These are phyloP conservation scores for Zygosaccharomyces pseudobailii DNA, from an alignment of 1,139 yeast genomes.

Conservation along the genomic window DNA sequence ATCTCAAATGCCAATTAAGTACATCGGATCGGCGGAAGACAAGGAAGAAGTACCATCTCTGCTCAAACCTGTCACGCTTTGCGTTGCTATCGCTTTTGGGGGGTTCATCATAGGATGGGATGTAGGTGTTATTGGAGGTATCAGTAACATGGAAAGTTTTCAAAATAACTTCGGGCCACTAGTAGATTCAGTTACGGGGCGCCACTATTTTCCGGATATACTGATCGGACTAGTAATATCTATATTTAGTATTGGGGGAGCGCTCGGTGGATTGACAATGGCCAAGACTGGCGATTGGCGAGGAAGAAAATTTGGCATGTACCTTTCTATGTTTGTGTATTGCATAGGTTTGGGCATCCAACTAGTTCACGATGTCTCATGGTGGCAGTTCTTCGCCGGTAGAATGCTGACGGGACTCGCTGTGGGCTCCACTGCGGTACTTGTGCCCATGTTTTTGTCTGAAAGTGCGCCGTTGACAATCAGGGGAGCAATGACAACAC, in stretches of 20 bases:
- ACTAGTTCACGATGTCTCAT: conserved; percentile 37
- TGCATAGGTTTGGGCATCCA: conserved; percentile 47
- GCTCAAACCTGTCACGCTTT: conserved; percentile 34
- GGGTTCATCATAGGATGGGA: conserved; percentile 74
- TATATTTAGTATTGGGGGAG: conserved; percentile 67
- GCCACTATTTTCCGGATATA: conserved; percentile 40
- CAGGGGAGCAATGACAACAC: conserved; percentile 54
- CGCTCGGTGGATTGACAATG: conserved; percentile 62
- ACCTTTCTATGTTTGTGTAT: conserved; percentile 44
- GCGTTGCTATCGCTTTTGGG: conserved; percentile 45
- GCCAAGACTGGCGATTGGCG: conserved; percentile 47
- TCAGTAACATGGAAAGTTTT: conserved; percentile 55
- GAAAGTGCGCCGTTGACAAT: conserved; percentile 51
- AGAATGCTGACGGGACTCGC: conserved; percentile 52
- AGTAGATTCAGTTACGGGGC: conserved; percentile 30
- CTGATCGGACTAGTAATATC: conserved; percentile 57
- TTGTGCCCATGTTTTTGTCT: conserved; percentile 51
- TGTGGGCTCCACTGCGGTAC: conserved; percentile 50
- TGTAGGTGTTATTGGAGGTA: conserved; percentile 69
- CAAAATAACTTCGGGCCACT: conserved; percentile 44
- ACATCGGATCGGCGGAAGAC: background rate
- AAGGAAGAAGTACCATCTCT: conserved; percentile 2
- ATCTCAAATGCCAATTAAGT: background rate
- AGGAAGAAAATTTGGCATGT: conserved; percentile 52
- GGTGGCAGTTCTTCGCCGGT: conserved; percentile 52